Evolutionary conservation across 2,329 filamentous ascomycete genomes (phyloP), one percentile per base, ranked within the genome.

Genomic region (Podosphaera leucotricha): DNA sequence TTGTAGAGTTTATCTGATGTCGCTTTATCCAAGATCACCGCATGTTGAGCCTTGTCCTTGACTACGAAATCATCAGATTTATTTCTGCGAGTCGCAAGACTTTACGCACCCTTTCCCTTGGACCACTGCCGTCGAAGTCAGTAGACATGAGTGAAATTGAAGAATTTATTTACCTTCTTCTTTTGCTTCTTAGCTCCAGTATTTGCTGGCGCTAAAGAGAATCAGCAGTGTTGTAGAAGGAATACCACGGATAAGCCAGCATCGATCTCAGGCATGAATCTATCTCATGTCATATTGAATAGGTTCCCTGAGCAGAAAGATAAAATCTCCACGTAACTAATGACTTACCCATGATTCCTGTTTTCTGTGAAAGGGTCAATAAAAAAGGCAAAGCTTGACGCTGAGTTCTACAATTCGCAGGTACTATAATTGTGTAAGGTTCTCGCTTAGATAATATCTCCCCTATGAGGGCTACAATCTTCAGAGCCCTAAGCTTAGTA

Each of bases 41-140:
- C 83, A 77, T 98, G 90, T 68, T 95, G 81, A 70, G 90, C 87
- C 86, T 98, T 98, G 78, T 98, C 90, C 90, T 98, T 98, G 75
- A 98, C 90, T 85, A 66, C 72, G 57, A 62, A 60, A 60, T 22
- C 19, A 49, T 65, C 46, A 33, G 46, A 22, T 43, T 41, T 38
- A 16, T 37, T 33, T 6, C 38, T 38, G 30, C 43, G n/a, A 37
- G 38, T 16, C 37, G 44, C 37, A 38, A 46, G 40, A 21, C 42
- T 36, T 41, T 36, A 65, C 64, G 54, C 63, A 69, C 66, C 66
- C 64, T 70, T 69, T 61, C 66, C 66, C 69, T 74, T 74, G 49
- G 68, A 72, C 77, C 76, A 80, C 48, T 50, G 38, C 44, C 26
- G 39, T 22, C 20, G 26, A 18, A 21, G 21, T 47, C 45, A 50